Evolutionary conservation across 1,284 basidiomycete genomes (phyloP), one percentile per base, ranked within the genome.

Genomic region (Pterulicium gracile): DNA sequence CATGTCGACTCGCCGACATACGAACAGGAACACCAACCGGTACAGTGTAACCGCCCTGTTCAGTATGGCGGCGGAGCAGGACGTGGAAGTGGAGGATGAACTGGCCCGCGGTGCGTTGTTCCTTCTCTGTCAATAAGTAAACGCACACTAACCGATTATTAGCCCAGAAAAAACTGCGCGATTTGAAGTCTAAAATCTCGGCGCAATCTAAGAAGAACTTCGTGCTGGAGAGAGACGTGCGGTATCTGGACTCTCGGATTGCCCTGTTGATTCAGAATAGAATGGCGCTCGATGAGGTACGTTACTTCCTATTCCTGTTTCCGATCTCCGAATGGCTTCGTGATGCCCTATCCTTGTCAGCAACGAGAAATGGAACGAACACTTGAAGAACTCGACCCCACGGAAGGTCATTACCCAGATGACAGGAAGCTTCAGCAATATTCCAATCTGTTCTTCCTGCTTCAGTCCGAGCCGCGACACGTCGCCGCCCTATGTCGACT

Each of bases 171-270:
- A 87, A 92, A 42, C 70, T 99, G 41, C 76, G 96, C 24, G 94
- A 98, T 56, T 77, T 98, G 56, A 98, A 99, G 68, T 78, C 85
- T n/a, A 88, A 92, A 58, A 99, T 99, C 54, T 98, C 93, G 18
- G 85, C 90, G 0, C 96, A 98, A 68, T 95, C 90, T 46, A 98
- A 99, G 75, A 97, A 95, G 77, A 99, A 98, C 69, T 98, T 98
- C 61, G 92, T 98, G 21, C 77, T 98, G 22, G 95, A 98, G 63
- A 81, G 95, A 42, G 96, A 99, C 65, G 96, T 98, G 32, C 85
- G 96, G 43, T 98, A 98, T 65, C 81, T 99, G 46, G 96, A 99
- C 70, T 91, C 89, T 42, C 81, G 96, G 46, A 99, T 99, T 61
- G 96, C 94, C 4, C 73, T 99, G 40, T 77, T 99, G 54, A 99